These are phyloP conservation scores for Ashbya aceris DNA, from an alignment of 1,139 yeast genomes.

Conservation along the genomic window DNA sequence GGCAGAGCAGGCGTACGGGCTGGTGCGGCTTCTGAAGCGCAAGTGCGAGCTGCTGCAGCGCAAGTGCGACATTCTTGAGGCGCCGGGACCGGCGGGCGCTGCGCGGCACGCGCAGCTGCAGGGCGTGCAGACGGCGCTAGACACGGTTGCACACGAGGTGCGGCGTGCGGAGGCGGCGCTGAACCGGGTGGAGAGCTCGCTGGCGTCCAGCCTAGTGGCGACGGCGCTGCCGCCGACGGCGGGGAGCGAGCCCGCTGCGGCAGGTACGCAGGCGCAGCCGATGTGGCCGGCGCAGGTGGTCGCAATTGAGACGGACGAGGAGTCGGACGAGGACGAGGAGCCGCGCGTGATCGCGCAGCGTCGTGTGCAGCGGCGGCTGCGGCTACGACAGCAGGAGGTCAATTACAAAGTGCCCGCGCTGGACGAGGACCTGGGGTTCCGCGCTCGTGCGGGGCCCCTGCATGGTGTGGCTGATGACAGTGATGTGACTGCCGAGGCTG, in stretches of 20 bases:
- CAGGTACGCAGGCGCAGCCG: too few species aligned
- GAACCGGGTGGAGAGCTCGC: slow-evolving; percentile 1
- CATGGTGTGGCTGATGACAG: slow-evolving; percentile 7
- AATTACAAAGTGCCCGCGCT: slow-evolving; percentile 26
- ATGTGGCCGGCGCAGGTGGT: too few species aligned
- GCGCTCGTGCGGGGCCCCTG: slow-evolving; percentile 13
- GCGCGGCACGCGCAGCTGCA: too few species aligned
- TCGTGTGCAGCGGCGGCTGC: slow-evolving; percentile 6
- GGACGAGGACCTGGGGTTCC: slow-evolving; percentile 26
- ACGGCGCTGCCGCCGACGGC: neutral
- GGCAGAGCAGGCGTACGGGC: slow-evolving; percentile 9
- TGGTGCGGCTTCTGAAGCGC: slow-evolving; percentile 15
- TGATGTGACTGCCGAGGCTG: slow-evolving; percentile 27
- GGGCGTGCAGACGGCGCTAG: too few species aligned
- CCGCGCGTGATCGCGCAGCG: slow-evolving; percentile 12
- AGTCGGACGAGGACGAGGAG: slow-evolving; percentile 8
- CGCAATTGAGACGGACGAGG: slow-evolving; percentile 16
- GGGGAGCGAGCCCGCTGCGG: neutral
- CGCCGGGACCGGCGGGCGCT: neutral
- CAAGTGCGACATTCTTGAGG: slow-evolving; percentile 24
- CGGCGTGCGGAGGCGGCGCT: neutral
- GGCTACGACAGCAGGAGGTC: slow-evolving; percentile 14
- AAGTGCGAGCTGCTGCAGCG: slow-evolving; percentile 16
- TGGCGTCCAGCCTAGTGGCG: neutral
- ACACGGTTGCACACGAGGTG: neutral